Percentiles rank a stretch among this genome's conserved stretches.
Evolutionary conservation across 2,329 filamentous ascomycete genomes (phyloP).

Genomic region (Fusarium nurragi): DNA sequence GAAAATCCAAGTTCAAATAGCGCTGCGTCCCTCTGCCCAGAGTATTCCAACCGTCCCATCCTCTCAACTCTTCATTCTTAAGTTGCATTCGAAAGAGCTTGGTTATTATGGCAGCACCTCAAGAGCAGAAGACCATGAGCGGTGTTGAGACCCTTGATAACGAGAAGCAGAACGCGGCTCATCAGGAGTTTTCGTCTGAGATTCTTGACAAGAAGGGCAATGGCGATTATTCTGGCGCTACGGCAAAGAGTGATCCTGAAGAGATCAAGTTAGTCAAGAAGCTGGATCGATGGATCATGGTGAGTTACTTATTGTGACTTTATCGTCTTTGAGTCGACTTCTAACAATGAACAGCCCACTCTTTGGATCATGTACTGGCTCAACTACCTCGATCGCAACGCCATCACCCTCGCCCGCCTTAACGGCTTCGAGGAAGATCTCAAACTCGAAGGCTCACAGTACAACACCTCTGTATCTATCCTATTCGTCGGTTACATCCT

Average conservation of each 20-base stretch:
- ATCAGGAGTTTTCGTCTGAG: slow-evolving; percentile 33
- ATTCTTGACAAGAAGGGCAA: slow-evolving; percentile 31
- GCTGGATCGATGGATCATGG: slow-evolving; percentile 36
- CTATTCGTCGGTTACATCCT: slow-evolving; percentile 51
- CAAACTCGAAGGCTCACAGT: slow-evolving; percentile 52
- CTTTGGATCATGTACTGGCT: slow-evolving; percentile 54
- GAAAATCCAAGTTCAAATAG: slow-evolving; percentile 28
- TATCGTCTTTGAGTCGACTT: background rate
- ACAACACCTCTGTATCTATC: slow-evolving; percentile 50
- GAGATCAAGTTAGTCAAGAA: slow-evolving; percentile 37
- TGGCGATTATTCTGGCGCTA: slow-evolving; percentile 37
- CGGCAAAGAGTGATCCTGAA: slow-evolving; percentile 32
- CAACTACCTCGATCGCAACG: slow-evolving; percentile 60
- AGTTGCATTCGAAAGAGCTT: background rate
- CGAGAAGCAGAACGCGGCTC: slow-evolving; percentile 34
- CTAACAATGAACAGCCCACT: slow-evolving; percentile 42
- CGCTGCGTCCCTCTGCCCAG: background rate
- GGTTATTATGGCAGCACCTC: slow-evolving; percentile 15
- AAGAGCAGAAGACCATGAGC: slow-evolving; percentile 14
- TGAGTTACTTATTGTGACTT: background rate
- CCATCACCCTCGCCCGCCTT: slow-evolving; percentile 66
- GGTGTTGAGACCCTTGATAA: slow-evolving; percentile 15
- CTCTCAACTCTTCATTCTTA: background rate
- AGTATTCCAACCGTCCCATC: background rate
- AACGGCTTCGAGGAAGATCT: slow-evolving; percentile 65